Evolutionary conservation across 257 asterid genomes (phyloP), one percentile per base, ranked within the genome.

Genomic region (Capsicum pubescens): DNA sequence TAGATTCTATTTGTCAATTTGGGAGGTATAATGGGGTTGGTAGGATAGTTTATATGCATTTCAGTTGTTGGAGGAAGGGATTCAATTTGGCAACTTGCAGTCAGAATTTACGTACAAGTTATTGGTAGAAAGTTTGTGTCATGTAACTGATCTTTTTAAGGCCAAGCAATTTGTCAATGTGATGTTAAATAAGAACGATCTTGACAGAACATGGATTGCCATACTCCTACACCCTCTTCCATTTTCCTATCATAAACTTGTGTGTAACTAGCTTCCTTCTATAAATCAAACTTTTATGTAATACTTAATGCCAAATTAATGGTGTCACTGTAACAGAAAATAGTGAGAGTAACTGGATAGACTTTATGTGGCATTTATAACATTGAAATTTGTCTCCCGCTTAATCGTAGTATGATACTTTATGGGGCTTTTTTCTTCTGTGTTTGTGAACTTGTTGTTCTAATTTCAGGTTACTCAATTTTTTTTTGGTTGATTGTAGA

Each of bases 21-120:
- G 93, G 90, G 85, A 92, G 92, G 92, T 92, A 88, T 85, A 96
- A 94, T 72, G 99, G 94, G 46, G 99, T 95, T 81, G 98, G 98
- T 1, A 91, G 99, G 87, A 88, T 94, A 83, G 92, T 93, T 59
- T 94, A 96, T 82, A 89, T 96, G 98, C 99, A 5, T 94, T 87
- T 83, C 99, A 94, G 88, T 83, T 95, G 87, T 86, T 94, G 84
- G 92, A 92, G 87, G 98, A 95, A 91, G 98, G 98, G 63, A 79
- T 71, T 56, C 79, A 76, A 59, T 86, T 91, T 26, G 92, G 95
- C 77, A 94, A 93, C 87, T 66, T 83, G 59, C 99, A 93, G 10
- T 93, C 98, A 0, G 97, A 92, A 92, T 94, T 87, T 63, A 96
- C 99, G 54, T 96, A 91, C 81, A 91, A 86, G 58, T 84, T 92